Evolutionary conservation across 2,329 filamentous ascomycete genomes (phyloP).

Genomic region (Colletotrichum sp.): DNA sequence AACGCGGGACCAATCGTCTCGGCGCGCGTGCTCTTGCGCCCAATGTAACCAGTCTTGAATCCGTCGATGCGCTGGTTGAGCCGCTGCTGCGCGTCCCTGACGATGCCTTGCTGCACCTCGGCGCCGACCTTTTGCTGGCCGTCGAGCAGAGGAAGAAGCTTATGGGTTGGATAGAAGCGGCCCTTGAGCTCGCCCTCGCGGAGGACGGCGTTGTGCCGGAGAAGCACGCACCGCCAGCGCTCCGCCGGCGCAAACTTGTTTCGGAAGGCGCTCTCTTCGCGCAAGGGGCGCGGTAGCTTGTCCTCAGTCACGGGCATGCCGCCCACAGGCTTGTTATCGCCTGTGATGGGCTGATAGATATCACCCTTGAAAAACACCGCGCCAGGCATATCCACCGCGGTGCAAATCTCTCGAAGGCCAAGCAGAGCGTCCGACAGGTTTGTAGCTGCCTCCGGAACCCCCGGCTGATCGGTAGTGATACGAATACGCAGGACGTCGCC

Average conservation of each 20-base stretch:
- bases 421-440: constrained; percentile 36
- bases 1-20: constrained; percentile 51
- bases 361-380: constrained; percentile 45
- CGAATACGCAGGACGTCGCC: constrained; percentile 55
- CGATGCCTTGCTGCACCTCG: constrained; percentile 41
- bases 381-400: constrained; percentile 35
- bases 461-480: constrained; percentile 36
- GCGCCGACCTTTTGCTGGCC: constrained; percentile 32
- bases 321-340: constrained; percentile 21
- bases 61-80: constrained; percentile 57
- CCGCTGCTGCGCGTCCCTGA: constrained; percentile 50
- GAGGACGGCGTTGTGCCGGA: constrained; percentile 50
- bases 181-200: constrained; percentile 55
- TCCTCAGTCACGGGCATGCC: constrained; percentile 36
- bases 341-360: constrained; percentile 39
- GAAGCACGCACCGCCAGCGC: constrained; percentile 43
- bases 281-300: constrained; percentile 42
- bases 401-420: constrained; percentile 45
- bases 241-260: constrained; percentile 34
- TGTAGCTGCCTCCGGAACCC: not conserved
- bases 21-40: constrained; percentile 41
- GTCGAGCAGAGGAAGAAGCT: constrained; percentile 53
- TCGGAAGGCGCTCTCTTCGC: constrained; percentile 45
- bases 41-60: constrained; percentile 47
- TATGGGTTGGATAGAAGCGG: constrained; percentile 63